Percentiles rank a stretch among this genome's conserved stretches.
Evolutionary conservation across 108 stramenopile genomes (phyloP).

Genomic region (Nitzschia sp.): DNA sequence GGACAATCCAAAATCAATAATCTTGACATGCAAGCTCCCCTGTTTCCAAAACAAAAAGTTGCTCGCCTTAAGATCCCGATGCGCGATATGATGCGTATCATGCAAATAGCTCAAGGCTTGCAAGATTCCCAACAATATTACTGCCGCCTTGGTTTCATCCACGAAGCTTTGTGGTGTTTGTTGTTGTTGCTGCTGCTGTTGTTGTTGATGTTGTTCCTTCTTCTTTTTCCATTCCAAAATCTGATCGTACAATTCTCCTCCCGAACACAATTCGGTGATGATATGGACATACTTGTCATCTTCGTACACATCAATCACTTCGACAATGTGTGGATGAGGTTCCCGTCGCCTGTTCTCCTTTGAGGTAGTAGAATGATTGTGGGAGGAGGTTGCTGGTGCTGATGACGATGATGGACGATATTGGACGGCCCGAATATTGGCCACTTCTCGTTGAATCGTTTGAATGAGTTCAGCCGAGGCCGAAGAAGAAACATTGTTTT

Average conservation of each 20-base stretch:
- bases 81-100: constrained; percentile 64
- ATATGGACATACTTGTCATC: constrained; percentile 65
- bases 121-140: constrained; percentile 47
- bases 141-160: constrained; percentile 50
- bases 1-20: constrained; percentile 97
- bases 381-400: not conserved
- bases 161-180: not conserved
- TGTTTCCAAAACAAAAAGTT: constrained; percentile 69
- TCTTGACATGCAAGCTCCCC: constrained; percentile 75
- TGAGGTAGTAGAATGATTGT: not conserved
- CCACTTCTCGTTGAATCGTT: constrained; percentile 34
- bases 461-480: not conserved
- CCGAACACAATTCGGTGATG: constrained; percentile 36
- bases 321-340: constrained; percentile 66
- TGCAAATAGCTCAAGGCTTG: constrained; percentile 69
- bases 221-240: constrained; percentile 41
- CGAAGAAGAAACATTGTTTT: too few relatives aligned
- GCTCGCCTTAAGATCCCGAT: constrained; percentile 94
- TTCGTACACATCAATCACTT: constrained; percentile 73
- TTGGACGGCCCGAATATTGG: constrained; percentile 28
- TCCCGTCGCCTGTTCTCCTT: constrained; percentile 9
- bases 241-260: constrained; percentile 72
- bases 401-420: too few relatives aligned
- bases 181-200: not conserved
- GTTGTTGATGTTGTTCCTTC: too few relatives aligned